A percentile compares a stretch with the other conserved stretches of the same genome.
These are phyloP conservation scores for Nemania serpens DNA, from an alignment of 2,329 filamentous ascomycete genomes.

Conservation along the genomic window DNA sequence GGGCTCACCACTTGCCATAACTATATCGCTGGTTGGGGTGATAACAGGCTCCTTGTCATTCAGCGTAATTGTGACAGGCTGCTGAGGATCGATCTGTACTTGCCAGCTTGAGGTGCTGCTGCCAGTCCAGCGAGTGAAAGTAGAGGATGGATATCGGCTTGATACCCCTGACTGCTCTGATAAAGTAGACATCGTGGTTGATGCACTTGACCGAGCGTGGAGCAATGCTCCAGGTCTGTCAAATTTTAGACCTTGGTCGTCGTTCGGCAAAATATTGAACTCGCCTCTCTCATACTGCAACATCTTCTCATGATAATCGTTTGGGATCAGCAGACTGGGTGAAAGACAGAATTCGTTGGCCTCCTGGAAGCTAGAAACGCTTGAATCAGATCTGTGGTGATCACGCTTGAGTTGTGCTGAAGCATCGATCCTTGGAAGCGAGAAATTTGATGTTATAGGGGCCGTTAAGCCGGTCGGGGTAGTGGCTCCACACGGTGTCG, in stretches of 20 bases:
- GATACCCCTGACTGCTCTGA: constrained; percentile 52
- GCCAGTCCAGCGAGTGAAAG: constrained; percentile 59
- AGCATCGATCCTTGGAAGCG: constrained; percentile 50
- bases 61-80: constrained; percentile 18
- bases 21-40: constrained; percentile 17
- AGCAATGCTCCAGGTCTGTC: constrained; percentile 42
- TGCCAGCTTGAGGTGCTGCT: constrained; percentile 51
- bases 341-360: constrained; percentile 64
- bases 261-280: constrained; percentile 25
- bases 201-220: constrained; percentile 57
- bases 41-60: constrained; percentile 29
- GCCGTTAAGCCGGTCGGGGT: constrained; percentile 48
- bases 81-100: constrained; percentile 26
- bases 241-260: constrained; percentile 44
- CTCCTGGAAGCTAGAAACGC: constrained; percentile 61
- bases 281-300: constrained; percentile 44
- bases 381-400: constrained; percentile 50
- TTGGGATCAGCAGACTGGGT: constrained; percentile 65
- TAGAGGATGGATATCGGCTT: constrained; percentile 57
- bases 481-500: constrained; percentile 49
- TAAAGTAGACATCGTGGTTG: constrained; percentile 56
- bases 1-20: constrained; percentile 19
- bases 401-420: constrained; percentile 39
- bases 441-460: constrained; percentile 55
- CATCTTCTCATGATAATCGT: constrained; percentile 62